A percentile compares a stretch with the other conserved stretches of the same genome.
These are phyloP conservation scores for Talaromyces sp. DNA, from an alignment of 2,329 filamentous ascomycete genomes.

Conservation along the genomic window DNA sequence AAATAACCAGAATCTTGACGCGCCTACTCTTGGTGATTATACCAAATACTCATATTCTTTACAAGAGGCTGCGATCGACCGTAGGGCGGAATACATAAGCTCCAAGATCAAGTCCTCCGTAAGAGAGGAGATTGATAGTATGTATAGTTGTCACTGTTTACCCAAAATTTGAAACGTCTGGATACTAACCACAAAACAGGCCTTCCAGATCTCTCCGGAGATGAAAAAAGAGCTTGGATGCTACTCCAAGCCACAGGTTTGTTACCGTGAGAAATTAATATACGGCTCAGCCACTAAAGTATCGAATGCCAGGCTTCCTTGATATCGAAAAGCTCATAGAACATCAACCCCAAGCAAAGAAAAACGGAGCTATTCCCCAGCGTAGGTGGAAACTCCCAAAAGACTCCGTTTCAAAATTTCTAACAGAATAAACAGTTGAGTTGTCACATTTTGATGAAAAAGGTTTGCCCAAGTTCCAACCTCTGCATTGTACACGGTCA, in stretches of 20 bases:
- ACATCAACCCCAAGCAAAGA: slow-evolving; percentile 21
- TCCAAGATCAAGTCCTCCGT: slow-evolving; percentile 5
- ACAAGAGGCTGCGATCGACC: background rate
- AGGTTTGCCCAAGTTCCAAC: slow-evolving; percentile 1
- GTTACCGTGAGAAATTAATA: background rate
- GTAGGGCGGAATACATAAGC: slow-evolving; percentile 3
- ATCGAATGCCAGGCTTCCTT: slow-evolving; percentile 21
- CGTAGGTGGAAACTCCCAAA: slow-evolving; percentile 3
- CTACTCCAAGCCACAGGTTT: slow-evolving; percentile 25
- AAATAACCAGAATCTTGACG: background rate
- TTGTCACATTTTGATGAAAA: slow-evolving; percentile 1
- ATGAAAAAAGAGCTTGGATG: slow-evolving; percentile 21
- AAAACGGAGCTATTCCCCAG: slow-evolving; percentile 19
- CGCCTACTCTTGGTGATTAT: background rate
- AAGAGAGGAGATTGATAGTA: background rate
- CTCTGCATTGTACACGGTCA: slow-evolving; percentile 11
- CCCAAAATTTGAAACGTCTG: background rate
- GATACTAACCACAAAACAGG: background rate
- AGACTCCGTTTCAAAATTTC: background rate
- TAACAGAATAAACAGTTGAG: background rate
- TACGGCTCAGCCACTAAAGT: no score
- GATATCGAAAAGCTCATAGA: slow-evolving; percentile 38
- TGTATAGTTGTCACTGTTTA: background rate
- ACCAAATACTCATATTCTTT: background rate
- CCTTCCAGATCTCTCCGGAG: slow-evolving; percentile 3